Evolutionary conservation across 2,329 filamentous ascomycete species (phyloP), one percentile per base, ranked within the genome.

Genomic region (Alternaria arbusti): DNA sequence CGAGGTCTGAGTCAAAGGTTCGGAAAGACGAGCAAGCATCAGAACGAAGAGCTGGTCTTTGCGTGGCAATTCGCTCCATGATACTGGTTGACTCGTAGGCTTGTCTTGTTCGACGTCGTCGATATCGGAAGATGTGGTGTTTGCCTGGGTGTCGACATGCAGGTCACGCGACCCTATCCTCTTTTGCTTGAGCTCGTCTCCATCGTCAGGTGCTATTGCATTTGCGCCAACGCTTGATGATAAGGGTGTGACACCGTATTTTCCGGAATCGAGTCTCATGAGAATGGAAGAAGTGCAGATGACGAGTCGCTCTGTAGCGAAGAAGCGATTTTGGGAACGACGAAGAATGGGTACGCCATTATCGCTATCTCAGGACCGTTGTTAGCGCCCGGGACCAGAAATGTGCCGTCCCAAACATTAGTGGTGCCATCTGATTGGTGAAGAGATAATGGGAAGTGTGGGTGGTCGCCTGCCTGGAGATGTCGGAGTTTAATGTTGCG

Each of bases 1-100:
- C 1, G 77, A 79, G 1, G 91, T 94, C 74, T 96, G 91, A 0
- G 92, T 91, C 36, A 97, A 82, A 4, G 93, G 93, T 76, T 97
- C 94, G 11, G 91, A 93, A 22, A 97, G 83, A 26, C 94, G 88
- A 9, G 93, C 90, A 47, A 96, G 82, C 0, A 91, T 93, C 54
- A 97, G 85, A 61, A 97, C 89, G 28, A 90, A 82, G 20, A 97
- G 85, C 79, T 97, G 93, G 49, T 88, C 85, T 79, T 94, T 96
- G 61, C 87, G 86, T 0, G 94, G 94, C 1, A 97, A 83, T 12
- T 91, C 89, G 44, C 82, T 82, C 92, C 92, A 96, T 63, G 89
- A 86, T 22, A 91, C 86, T 0, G 84, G 83, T 28, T 84, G 81
- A 63, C 82, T 81, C 6, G 64, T 58, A 17, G 69, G 67, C 64